Evolutionary conservation across 2,329 filamentous ascomycete species (phyloP), one percentile per base, ranked within the genome.

Genomic region (Neofusicoccum parvum): DNA sequence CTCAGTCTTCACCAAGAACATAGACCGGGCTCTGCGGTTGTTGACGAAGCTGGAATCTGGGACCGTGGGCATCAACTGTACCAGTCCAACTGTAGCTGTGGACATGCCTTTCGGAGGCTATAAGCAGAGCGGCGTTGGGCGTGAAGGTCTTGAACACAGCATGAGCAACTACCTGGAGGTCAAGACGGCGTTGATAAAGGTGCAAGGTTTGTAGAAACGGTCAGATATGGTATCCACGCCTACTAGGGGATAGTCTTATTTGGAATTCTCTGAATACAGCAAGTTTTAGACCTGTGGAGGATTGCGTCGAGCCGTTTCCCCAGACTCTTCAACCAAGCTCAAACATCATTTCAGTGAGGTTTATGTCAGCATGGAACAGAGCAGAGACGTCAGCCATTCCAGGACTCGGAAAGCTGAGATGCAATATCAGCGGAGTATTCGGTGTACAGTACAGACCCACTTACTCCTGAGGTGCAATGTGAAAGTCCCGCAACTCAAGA

Each of bases 101-200:
- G 78, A 79, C 64, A 76, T 79, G 72, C 78, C 78, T 0, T 80
- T 80, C 66, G 79, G 79, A 37, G 79, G 79, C 0, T 79, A 77
- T 68, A 80, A 80, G 65, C 72, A 72, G 2, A 73, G 70, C 20
- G 78, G 78, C 1, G 70, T 72, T 34, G 76, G 77, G 3, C 70
- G 77, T 32, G 78, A 80, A 64, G 73, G 76, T 0, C 39, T 65
- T 70, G 73, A 67, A 71, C 73, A 12, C 12, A 66, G 43, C 73
- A 45, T 76, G 50, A 68, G 72, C 67, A 75, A 76, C 67, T 78
- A 73, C 62, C 65, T 76, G n/a, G 75, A 78, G 70, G 75, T 70
- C 11, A 76, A 78, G 70, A 69, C 68, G 2, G 74, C 77, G 3
- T 50, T 75, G 64, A 75, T 77, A 67, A 74, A 74, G 17, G 23